Evolutionary conservation across 352 stramenopile genomes (phyloP).

Genomic region (Phytophthora idaei): DNA sequence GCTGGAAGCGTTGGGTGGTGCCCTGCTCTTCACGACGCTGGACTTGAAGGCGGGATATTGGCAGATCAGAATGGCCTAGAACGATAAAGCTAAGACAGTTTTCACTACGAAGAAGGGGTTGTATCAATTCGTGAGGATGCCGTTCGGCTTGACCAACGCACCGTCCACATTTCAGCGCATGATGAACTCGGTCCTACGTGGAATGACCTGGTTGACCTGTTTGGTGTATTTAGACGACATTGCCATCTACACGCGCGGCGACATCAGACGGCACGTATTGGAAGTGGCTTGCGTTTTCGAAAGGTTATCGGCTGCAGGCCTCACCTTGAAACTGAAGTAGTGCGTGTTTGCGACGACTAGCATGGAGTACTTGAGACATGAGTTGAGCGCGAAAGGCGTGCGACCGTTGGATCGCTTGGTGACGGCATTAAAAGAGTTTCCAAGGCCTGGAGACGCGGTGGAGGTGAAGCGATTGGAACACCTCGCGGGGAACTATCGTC

Average conservation of each 20-base stretch:
- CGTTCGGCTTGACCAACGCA: neutral
- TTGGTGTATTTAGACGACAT: too few relatives aligned
- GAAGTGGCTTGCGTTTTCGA: neutral
- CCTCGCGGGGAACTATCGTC: neutral
- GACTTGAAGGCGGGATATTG: too few relatives aligned
- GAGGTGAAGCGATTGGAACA: neutral
- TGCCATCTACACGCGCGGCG: neutral
- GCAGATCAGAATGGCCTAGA: too few relatives aligned
- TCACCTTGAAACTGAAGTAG: slow-evolving; percentile 2
- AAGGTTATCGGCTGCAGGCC: neutral
- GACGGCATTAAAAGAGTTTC: neutral
- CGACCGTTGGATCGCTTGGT: neutral
- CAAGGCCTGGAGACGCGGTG: neutral
- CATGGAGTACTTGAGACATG: neutral
- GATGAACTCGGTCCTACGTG: too few relatives aligned
- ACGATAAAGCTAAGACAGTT: too few relatives aligned
- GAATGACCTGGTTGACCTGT: too few relatives aligned
- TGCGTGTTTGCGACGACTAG: neutral
- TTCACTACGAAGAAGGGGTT: too few relatives aligned
- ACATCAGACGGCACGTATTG: neutral
- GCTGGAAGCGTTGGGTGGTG: too few relatives aligned
- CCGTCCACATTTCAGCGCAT: slow-evolving; percentile 1
- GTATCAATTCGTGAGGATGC: too few relatives aligned
- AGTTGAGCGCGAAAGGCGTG: neutral
- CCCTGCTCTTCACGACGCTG: too few relatives aligned